These are phyloP conservation scores for Phytopythium helicoides DNA, from an alignment of 352 stramenopile species.

Conservation along the genomic window DNA sequence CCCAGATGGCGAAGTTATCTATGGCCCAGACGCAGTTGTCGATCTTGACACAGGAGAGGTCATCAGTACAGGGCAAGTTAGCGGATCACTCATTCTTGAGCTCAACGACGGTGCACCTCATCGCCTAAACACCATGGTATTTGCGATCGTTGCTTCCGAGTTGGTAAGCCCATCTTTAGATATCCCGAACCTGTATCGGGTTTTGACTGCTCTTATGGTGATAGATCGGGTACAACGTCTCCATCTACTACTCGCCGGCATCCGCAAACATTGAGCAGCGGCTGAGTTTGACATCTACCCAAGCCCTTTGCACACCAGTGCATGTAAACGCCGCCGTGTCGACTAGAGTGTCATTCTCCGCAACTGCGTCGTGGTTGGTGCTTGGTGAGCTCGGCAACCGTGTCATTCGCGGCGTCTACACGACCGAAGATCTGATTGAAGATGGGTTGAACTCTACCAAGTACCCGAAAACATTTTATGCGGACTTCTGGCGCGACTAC, in stretches of 20 bases:
- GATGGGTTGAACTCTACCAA: constrained; percentile 10
- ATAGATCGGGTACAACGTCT: constrained; percentile 16
- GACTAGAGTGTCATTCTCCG: constrained; percentile 12
- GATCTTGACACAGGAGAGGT: constrained; percentile 18
- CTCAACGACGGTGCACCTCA: constrained; percentile 36
- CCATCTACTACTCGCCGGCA: constrained; percentile 5
- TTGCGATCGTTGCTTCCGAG: constrained; percentile 49
- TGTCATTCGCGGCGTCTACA: constrained; percentile 33
- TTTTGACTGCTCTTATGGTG: too few relatives aligned
- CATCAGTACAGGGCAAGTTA: constrained; percentile 19
- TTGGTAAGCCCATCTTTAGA: constrained; percentile 18
- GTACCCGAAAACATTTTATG: constrained; percentile 11
- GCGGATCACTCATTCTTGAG: constrained; percentile 42
- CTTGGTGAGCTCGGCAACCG: constrained; percentile 22
- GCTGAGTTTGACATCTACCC: constrained; percentile 16
- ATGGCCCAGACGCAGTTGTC: constrained; percentile 27
- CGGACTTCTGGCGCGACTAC: constrained; percentile 47
- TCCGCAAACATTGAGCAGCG: constrained; percentile 14
- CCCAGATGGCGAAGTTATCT: constrained; percentile 18
- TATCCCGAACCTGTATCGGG: background rate
- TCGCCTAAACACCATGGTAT: constrained; percentile 31
- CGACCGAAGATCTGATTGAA: constrained; percentile 30
- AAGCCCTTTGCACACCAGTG: constrained; percentile 26
- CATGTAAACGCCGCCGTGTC: constrained; percentile 39
- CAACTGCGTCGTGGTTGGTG: constrained; percentile 18